Percentiles rank a stretch among this genome's conserved stretches.
Conservation (phyloP, 768 basidiomycete genomes). For the Rhizopogon vulgaris region DNA sequence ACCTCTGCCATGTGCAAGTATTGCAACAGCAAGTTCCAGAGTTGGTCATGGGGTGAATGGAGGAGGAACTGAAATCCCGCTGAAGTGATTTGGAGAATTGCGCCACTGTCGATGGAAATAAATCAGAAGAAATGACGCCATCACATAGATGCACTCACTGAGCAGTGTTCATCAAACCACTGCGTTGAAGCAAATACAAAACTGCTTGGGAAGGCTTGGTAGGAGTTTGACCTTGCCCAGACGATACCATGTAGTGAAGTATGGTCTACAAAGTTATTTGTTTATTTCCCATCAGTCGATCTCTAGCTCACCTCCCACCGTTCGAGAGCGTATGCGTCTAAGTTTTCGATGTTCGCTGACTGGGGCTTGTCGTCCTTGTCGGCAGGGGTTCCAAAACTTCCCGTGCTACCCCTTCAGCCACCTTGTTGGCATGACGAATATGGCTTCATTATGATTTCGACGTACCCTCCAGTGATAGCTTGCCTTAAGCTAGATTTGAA, state of each 20-base stretch:
- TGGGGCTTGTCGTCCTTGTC: constrained; percentile 57
- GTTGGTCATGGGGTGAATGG: constrained; percentile 87
- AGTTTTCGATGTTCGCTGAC: constrained; percentile 45
- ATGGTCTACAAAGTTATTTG: constrained; percentile 58
- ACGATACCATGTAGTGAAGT: constrained; percentile 97
- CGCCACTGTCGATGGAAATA: constrained; percentile 34
- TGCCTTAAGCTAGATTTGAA: constrained; percentile 79
- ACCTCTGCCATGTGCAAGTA: constrained; percentile 88
- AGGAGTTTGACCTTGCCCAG: constrained; percentile 70
- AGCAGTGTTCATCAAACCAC: constrained; percentile 76
- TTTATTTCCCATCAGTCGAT: background rate
- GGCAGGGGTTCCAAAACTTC: constrained; percentile 81
- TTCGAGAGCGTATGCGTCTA: constrained; percentile 80
- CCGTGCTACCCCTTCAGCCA: constrained; percentile 55
- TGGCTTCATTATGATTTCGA: constrained; percentile 3
- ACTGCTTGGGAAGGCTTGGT: constrained; percentile 79
- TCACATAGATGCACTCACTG: constrained; percentile 40
- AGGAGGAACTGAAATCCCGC: constrained; percentile 95
- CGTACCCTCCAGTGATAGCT: constrained; percentile 85
- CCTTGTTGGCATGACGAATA: constrained; percentile 5
- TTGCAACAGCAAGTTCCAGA: constrained; percentile 91
- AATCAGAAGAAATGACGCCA: background rate
- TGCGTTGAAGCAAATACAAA: constrained; percentile 73
- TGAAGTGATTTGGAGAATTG: constrained; percentile 77
- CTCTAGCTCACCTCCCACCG: constrained; percentile 74